Evolutionary conservation across 2,329 filamentous ascomycete species (phyloP), one percentile per base, ranked within the genome.

Genomic region (Talaromyces sp.): DNA sequence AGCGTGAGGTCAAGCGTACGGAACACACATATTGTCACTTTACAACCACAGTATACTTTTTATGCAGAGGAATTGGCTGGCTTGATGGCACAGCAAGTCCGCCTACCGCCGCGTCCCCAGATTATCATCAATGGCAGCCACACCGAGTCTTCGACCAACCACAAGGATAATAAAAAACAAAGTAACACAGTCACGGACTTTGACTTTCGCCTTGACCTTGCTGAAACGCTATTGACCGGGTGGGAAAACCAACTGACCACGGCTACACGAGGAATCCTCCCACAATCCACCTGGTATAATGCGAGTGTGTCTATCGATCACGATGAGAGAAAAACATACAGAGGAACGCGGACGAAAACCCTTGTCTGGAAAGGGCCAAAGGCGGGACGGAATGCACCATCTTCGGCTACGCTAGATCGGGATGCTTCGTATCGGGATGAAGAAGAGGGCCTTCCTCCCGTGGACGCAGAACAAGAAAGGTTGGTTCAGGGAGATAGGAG

Each of bases 61-160:
- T 80, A 85, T 51, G 75, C 78, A 2, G 68, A 71, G 3, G 75
- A 78, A 27, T 78, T 88, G 22, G 77, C 83, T 65, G 65, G 72
- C 13, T 80, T 84, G 68, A 75, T 88, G 67, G 70, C 70, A 1
- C 69, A 74, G 6, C 81, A 84, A 54, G 79, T 84, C 29, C 70
- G 70, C 31, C 72, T 78, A 10, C 86, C 86, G 4, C 86, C 86
- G 0, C 80, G 84, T n/a, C 82, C 83, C 0, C 82, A 78, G 61
- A 79, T 88, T 8, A 80, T 79, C 58, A 74, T 89, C 49, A 76
- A 79, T 36, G 87, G 87, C 61, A 81, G 81, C 3, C 87, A 89
- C 73, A 76, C 70, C 13, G 78, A 85, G 72, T 80, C 76, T 3
- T 61, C 59, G 4, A 61, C 63, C 11, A 67, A 69, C 34, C 61